Conservation (phyloP, 305 asterid genomes). For the Fraxinus paxiana region DNA sequence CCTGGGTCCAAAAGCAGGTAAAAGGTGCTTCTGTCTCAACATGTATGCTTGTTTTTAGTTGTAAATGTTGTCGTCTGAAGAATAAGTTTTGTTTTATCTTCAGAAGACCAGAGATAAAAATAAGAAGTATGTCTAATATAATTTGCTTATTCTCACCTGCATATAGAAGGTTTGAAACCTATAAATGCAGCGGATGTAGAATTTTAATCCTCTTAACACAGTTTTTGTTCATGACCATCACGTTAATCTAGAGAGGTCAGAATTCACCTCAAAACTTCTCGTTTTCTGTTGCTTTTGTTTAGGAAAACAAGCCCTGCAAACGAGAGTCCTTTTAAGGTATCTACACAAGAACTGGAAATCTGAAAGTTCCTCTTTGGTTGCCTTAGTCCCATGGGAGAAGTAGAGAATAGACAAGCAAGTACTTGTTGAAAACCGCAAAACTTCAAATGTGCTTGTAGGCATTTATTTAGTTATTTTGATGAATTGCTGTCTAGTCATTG, state of each 20-base stretch:
- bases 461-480: background rate
- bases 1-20: slow-evolving; percentile 65
- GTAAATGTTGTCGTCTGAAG: background rate
- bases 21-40: slow-evolving; percentile 11
- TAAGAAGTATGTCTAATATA: background rate
- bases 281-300: background rate
- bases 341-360: background rate
- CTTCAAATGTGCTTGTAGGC: background rate
- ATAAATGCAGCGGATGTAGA: background rate
- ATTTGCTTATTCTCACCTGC: background rate
- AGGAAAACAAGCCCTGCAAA: background rate
- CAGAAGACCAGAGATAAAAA: background rate
- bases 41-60: slow-evolving; percentile 10
- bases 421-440: background rate
- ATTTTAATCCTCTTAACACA: background rate
- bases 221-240: background rate
- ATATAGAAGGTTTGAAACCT: background rate
- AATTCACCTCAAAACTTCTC: background rate
- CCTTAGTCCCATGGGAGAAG: background rate
- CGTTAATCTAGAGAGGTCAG: background rate
- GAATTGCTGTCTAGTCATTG: background rate
- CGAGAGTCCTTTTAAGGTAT: background rate
- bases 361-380: background rate
- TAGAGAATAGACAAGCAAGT: background rate
- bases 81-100: background rate